These are phyloP conservation scores for Sclerotinia trifoliorum DNA, from an alignment of 2,329 filamentous ascomycete genomes.

Conservation along the genomic window DNA sequence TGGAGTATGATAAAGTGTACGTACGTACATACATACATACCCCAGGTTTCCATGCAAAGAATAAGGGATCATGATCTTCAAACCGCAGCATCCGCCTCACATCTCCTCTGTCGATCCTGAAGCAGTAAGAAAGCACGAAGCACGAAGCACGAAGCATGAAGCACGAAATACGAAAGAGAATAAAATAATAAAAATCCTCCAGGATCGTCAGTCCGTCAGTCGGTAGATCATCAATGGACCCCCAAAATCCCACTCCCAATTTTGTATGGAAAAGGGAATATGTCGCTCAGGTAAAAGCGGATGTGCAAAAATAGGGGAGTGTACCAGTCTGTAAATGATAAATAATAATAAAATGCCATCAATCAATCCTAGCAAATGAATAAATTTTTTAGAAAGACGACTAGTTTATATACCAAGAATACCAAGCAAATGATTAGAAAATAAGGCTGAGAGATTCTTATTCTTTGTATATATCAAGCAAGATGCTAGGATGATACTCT, in stretches of 20 bases:
- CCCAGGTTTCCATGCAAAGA: constrained; percentile 3
- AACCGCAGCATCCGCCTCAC: background rate
- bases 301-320: background rate
- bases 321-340: too few species aligned
- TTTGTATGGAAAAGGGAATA: background rate
- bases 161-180: background rate
- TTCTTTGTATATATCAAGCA: background rate
- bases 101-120: background rate
- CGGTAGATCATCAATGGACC: background rate
- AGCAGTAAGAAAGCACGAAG: background rate
- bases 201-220: background rate
- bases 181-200: background rate
- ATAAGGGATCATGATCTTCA: constrained; percentile 13
- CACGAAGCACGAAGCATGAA: too few species aligned
- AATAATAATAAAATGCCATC: too few species aligned
- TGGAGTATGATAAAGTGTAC: too few species aligned
- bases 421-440: background rate
- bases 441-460: background rate
- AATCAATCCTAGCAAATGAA: too few species aligned
- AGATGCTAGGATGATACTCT: background rate
- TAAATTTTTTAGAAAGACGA: too few species aligned
- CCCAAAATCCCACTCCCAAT: background rate
- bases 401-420: background rate
- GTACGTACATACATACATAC: background rate
- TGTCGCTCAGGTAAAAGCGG: background rate